Base-by-base conservation (phyloP, 768 basidiomycete species). In the Boletus barrowsii region DNA sequence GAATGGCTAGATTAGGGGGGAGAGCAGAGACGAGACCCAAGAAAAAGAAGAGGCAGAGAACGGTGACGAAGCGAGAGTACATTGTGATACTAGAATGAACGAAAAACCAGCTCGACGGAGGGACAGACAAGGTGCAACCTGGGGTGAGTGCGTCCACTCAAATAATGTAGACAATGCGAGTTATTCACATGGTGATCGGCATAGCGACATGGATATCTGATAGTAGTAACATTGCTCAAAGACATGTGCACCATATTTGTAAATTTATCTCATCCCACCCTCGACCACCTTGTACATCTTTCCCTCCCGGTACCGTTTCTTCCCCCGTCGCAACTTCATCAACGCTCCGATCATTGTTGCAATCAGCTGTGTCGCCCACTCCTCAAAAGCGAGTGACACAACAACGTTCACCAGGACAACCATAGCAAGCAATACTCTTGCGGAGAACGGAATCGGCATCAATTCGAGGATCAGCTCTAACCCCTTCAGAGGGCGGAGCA, bases 201-300 rank as follows among this genome's bases (percentile, higher is more conserved):
- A 64, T 64, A 56, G 54, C 57, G 57, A 64, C 62, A 29, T 9
- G 9, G 8, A 29, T 26, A 9, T 26, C 26, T 26, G 26, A 26
- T 26, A 26, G 26, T 26, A 22, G 22, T 22, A 22, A 22, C 22
- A 22, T 22, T 22, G 26, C 29, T 29, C 29, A 9, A 9, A 9
- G 29, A 29, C 29, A 29, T 9, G 2, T 29, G 2, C 29, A 29
- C 29, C 29, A 29, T 29, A 29, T 29, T 29, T 33, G 8, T 24
- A 29, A 37, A 14, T 37, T 63, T 64, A 69, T 47, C 72, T 71
- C 83, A 87, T 83, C 33, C 83, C 85, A 20, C 85, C 83, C 62
- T 93, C 90, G 3, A 98, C 84, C 10, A 80, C 76, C 72, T 94
- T 95, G 79, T 98, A 98, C 47, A 80, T 72, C 68, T 93, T 93